phyloP scores from a whole-genome alignment of 345 rosid species.

The Reutealis trisperma region DNA sequence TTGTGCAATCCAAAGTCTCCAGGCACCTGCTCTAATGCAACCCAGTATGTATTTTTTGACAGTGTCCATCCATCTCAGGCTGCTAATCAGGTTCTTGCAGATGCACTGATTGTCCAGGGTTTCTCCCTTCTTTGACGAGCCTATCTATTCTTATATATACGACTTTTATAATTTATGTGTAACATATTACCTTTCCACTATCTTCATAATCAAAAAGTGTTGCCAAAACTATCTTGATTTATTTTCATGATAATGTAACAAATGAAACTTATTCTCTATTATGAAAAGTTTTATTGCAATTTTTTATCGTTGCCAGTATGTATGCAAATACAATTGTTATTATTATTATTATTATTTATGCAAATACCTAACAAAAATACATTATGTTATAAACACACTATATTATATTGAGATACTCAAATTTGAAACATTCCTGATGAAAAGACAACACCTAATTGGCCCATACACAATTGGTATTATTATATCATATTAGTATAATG shows the following conservation, averaged over 20 bases:
- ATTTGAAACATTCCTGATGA: no score
- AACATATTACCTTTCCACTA: slow-evolving; percentile 4
- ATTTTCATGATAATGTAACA: neutral
- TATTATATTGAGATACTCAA: no score
- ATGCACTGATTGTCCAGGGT: slow-evolving; percentile 60
- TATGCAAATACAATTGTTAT: neutral
- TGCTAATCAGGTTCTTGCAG: slow-evolving; percentile 80
- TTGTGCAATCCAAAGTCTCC: slow-evolving; percentile 71
- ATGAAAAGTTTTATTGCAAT: neutral
- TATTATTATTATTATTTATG: no score
- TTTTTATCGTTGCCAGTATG: neutral
- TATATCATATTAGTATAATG: neutral
- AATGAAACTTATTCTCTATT: neutral
- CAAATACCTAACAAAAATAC: no score
- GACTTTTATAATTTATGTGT: neutral
- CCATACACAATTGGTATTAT: neutral
- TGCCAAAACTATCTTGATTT: neutral
- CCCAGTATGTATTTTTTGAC: slow-evolving; percentile 89
- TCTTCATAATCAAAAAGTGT: slow-evolving; percentile 2
- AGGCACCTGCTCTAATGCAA: slow-evolving; percentile 86
- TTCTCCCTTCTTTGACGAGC: slow-evolving; percentile 50
- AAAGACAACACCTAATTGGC: no score
- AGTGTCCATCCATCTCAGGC: slow-evolving; percentile 94
- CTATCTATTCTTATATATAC: neutral
- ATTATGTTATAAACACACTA: no score